Conservation (phyloP, 805 yeast species). For the Teunomyces lycoperdinae region DNA sequence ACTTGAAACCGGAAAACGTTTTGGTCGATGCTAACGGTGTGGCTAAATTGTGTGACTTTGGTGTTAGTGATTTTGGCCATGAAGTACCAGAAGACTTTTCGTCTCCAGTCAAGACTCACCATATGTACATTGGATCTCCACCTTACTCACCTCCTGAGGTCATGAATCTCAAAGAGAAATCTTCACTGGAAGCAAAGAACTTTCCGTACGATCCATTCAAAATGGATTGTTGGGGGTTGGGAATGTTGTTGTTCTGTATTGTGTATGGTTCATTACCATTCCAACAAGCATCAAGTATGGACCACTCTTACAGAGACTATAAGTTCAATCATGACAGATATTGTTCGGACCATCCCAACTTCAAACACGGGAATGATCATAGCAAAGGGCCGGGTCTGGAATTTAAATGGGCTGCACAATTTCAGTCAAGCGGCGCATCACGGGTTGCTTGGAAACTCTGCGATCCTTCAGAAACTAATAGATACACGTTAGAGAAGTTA, state of each 20-base stretch:
- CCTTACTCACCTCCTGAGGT: conserved; percentile 83
- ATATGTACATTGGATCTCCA: conserved; percentile 70
- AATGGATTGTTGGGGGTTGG: conserved; percentile 74
- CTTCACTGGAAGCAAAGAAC: conserved; percentile 29
- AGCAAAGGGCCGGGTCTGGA: conserved; percentile 67
- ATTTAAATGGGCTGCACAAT: conserved; percentile 64
- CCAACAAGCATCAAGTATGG: conserved; percentile 46
- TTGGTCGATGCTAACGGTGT: conserved; percentile 58
- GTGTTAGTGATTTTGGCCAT: conserved; percentile 68
- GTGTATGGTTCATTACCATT: conserved; percentile 62
- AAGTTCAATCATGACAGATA: conserved; percentile 44
- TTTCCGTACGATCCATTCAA: conserved; percentile 60
- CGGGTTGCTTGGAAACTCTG: conserved; percentile 73
- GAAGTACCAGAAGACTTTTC: conserved; percentile 47
- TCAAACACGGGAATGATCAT: conserved; percentile 44
- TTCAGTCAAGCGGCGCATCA: conserved; percentile 57
- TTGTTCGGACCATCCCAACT: conserved; percentile 43
- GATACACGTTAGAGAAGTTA: conserved; percentile 54
- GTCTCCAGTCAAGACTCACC: conserved; percentile 37
- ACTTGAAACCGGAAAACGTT: conserved; percentile 73
- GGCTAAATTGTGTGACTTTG: conserved; percentile 72
- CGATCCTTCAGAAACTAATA: conserved; percentile 54
- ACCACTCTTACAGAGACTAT: conserved; percentile 55
- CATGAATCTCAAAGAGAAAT: conserved; percentile 44
- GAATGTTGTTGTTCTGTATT: conserved; percentile 62